These are phyloP conservation scores for Hibiscus tridactylites DNA, from an alignment of 345 rosid species.

Conservation along the genomic window DNA sequence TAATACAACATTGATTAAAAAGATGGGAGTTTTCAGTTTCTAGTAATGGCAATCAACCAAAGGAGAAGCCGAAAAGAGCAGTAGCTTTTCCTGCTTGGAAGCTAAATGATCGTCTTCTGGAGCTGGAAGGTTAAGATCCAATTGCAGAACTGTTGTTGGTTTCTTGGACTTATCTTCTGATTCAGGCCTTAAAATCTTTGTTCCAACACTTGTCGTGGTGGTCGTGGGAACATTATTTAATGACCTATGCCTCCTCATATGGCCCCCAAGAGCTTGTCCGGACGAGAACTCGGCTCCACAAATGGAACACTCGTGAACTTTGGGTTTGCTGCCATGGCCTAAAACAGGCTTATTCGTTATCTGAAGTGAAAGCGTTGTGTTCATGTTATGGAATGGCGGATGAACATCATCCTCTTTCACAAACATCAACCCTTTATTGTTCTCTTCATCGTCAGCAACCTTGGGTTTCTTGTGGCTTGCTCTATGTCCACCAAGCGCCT, in stretches of 20 bases:
- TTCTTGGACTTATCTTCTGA: slow-evolving; percentile 32
- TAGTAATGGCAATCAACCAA: slow-evolving; percentile 67
- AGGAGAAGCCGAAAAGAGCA: slow-evolving; percentile 49
- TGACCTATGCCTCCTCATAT: slow-evolving; percentile 82
- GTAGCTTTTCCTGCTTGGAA: slow-evolving; percentile 36
- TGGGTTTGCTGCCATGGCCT: slow-evolving; percentile 15
- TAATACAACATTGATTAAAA: slow-evolving; percentile 1
- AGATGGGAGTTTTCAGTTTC: neutral
- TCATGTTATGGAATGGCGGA: slow-evolving; percentile 6
- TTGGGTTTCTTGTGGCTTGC: slow-evolving; percentile 91
- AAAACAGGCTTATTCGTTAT: slow-evolving; percentile 18
- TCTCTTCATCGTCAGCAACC: slow-evolving; percentile 22
- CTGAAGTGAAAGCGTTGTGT: slow-evolving; percentile 49
- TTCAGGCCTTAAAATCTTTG: slow-evolving; percentile 6
- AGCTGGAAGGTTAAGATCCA: slow-evolving; percentile 72
- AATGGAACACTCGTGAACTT: slow-evolving; percentile 75
- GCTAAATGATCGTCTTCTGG: slow-evolving; percentile 34
- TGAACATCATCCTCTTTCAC: slow-evolving; percentile 5
- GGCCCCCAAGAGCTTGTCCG: slow-evolving; percentile 96
- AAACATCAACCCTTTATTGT: slow-evolving; percentile 18
- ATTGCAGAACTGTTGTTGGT: slow-evolving; percentile 26
- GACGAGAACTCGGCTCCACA: slow-evolving; percentile 80
- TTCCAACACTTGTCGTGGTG: slow-evolving; percentile 12
- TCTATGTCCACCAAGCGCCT: slow-evolving; percentile 91
- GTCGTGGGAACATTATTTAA: neutral